Conservation (phyloP, 2,329 filamentous ascomycete genomes). For the Pseudopithomyces maydicus region DNA sequence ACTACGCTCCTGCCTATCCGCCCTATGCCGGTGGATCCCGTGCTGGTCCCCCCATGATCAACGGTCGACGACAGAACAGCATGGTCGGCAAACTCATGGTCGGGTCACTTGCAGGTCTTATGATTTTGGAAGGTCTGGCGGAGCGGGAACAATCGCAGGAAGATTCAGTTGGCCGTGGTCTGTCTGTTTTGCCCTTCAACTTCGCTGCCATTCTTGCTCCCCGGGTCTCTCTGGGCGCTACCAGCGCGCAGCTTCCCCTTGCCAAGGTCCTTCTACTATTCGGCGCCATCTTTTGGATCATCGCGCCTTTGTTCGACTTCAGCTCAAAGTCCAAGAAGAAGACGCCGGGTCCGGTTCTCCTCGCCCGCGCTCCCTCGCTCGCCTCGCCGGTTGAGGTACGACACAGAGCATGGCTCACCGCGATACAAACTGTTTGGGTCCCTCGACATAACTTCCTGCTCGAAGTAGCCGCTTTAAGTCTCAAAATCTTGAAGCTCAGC, state of each 20-base stretch:
- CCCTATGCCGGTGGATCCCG: slow-evolving; percentile 32
- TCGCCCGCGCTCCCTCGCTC: slow-evolving; percentile 67
- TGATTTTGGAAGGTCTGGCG: slow-evolving; percentile 85
- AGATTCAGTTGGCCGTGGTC: slow-evolving; percentile 45
- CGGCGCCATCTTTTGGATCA: slow-evolving; percentile 60
- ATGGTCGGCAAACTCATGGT: slow-evolving; percentile 82
- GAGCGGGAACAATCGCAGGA: slow-evolving; percentile 62
- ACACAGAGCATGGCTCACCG: slow-evolving; percentile 88
- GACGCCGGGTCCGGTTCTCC: slow-evolving; percentile 45
- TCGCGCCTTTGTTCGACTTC: slow-evolving; percentile 62
- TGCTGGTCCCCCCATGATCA: slow-evolving; percentile 39
- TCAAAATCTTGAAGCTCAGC: slow-evolving; percentile 83
- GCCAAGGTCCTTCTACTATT: slow-evolving; percentile 58
- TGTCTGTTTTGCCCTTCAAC: slow-evolving; percentile 50
- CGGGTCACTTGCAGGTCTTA: slow-evolving; percentile 86
- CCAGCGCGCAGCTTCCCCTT: slow-evolving; percentile 48
- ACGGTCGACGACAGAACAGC: slow-evolving; percentile 53
- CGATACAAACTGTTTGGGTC: slow-evolving; percentile 90
- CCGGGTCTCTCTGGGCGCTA: slow-evolving; percentile 36
- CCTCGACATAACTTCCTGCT: slow-evolving; percentile 85
- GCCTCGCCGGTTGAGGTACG: slow-evolving; percentile 84
- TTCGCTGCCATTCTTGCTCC: slow-evolving; percentile 36
- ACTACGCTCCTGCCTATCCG: slow-evolving; percentile 45
- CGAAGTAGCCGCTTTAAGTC: slow-evolving; percentile 77
- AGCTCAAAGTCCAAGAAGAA: slow-evolving; percentile 61